phyloP scores from a whole-genome alignment of 1,139 yeast species.

The Diutina siamensis region DNA sequence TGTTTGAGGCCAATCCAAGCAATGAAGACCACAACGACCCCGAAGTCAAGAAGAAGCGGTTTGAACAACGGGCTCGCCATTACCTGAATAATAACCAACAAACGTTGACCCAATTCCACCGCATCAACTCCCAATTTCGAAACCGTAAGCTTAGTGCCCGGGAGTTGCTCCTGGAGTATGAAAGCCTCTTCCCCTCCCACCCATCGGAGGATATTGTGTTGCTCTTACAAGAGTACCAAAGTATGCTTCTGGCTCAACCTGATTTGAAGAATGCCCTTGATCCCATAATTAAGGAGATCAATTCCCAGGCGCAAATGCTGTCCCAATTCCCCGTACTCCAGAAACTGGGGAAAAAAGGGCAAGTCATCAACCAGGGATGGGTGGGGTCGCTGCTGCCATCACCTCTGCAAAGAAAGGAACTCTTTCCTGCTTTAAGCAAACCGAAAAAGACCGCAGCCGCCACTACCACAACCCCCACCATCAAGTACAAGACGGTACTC shows the following conservation, averaged over 20 bases:
- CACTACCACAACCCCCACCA: conserved; percentile 5
- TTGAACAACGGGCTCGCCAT: conserved; percentile 80
- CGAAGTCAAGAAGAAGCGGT: conserved; percentile 47
- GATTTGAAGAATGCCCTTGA: not conserved
- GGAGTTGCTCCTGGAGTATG: conserved; percentile 40
- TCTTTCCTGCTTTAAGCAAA: conserved; percentile 9
- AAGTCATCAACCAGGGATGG: conserved; percentile 19
- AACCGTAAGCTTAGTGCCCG: conserved; percentile 35
- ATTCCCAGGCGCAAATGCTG: conserved; percentile 14
- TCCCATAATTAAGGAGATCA: conserved; percentile 13
- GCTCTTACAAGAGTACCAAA: conserved; percentile 45
- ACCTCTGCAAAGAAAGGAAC: conserved; percentile 17
- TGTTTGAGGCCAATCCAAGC: conserved; percentile 8
- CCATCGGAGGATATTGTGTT: conserved; percentile 37
- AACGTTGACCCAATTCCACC: conserved; percentile 37
- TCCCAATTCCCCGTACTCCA: conserved; percentile 15
- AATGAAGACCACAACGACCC: conserved; percentile 28
- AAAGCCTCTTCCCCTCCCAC: conserved; percentile 34
- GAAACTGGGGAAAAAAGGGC: conserved; percentile 16
- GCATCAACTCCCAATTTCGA: conserved; percentile 38
- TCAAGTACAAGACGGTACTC: conserved; percentile 3
- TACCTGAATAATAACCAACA: conserved; percentile 46
- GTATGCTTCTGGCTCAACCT: conserved; percentile 29
- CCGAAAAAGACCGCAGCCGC: conserved; percentile 13
- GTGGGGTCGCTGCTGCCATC: conserved; percentile 9